Evolutionary conservation across 2,329 filamentous ascomycete genomes (phyloP).

Genomic region (Phialophora chinensis): DNA sequence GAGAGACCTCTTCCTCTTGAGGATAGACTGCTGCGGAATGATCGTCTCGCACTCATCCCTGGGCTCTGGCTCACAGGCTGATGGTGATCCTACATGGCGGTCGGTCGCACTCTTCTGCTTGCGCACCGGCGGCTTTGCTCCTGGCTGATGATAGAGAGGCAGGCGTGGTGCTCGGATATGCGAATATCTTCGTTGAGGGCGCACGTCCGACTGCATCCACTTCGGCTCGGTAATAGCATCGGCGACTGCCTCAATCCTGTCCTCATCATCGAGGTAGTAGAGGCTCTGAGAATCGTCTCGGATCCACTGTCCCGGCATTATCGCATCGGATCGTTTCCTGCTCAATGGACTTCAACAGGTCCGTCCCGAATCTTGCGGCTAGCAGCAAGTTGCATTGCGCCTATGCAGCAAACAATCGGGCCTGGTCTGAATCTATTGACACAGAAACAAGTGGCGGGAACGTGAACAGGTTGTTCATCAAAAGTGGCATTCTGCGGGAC

Average conservation of each 20-base stretch:
- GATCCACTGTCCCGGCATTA: conserved; percentile 20
- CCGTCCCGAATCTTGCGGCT: not conserved
- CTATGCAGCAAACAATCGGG: not conserved
- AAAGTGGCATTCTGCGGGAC: not conserved
- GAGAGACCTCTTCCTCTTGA: not conserved
- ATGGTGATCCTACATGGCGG: not conserved
- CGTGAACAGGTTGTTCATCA: not conserved
- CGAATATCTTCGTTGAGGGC: not conserved
- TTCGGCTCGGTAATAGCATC: not conserved
- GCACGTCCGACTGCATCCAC: not conserved
- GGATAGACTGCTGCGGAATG: not conserved
- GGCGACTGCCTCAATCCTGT: not conserved
- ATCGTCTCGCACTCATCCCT: not conserved
- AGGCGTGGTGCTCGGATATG: not conserved
- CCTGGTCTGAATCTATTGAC: not conserved
- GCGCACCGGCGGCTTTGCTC: not conserved
- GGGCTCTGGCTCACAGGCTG: not conserved
- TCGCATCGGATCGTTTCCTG: conserved; percentile 3
- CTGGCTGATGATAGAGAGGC: not conserved
- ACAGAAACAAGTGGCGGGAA: not conserved
- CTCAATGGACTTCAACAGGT: not conserved
- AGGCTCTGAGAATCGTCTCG: conserved; percentile 20
- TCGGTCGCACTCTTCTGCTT: not conserved
- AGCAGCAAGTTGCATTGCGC: not conserved
- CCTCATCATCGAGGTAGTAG: conserved; percentile 14